Percentiles rank a stretch among this genome's conserved stretches.
phyloP scores from a whole-genome alignment of 768 basidiomycete genomes.

The Lentinula raphanica region DNA sequence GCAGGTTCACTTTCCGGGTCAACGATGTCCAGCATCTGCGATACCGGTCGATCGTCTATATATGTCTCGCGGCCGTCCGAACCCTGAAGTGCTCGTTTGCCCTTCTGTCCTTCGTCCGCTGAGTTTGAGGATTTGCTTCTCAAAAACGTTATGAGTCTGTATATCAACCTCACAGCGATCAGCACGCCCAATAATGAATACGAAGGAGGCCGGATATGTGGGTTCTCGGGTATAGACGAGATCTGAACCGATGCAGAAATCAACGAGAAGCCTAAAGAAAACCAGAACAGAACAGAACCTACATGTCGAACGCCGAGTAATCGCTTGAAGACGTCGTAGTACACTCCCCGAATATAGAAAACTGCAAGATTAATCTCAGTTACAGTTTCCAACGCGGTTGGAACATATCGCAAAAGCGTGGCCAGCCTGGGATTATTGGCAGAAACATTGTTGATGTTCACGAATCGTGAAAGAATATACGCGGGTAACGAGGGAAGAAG shows the following conservation, averaged over 20 bases:
- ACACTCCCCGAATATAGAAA: slow-evolving; percentile 78
- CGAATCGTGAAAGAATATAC: slow-evolving; percentile 54
- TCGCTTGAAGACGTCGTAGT: slow-evolving; percentile 69
- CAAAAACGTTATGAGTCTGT: slow-evolving; percentile 51
- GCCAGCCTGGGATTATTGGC: slow-evolving; percentile 31
- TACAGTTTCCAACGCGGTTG: slow-evolving; percentile 47
- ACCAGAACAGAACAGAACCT: slow-evolving; percentile 9
- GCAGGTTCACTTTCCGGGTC: slow-evolving; percentile 50
- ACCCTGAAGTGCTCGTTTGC: slow-evolving; percentile 21
- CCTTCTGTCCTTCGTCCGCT: slow-evolving; percentile 26
- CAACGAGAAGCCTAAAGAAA: background rate
- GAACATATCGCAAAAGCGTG: slow-evolving; percentile 34
- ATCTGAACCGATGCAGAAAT: slow-evolving; percentile 39
- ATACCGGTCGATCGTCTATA: slow-evolving; percentile 60
- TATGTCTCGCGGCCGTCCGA: slow-evolving; percentile 30
- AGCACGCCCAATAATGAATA: slow-evolving; percentile 83
- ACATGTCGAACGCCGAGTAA: slow-evolving; percentile 69
- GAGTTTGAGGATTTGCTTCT: slow-evolving; percentile 16
- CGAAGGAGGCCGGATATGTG: slow-evolving; percentile 71
- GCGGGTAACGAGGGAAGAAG: slow-evolving; percentile 62
- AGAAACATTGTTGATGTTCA: slow-evolving; percentile 29
- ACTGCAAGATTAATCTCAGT: slow-evolving; percentile 73
- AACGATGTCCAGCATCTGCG: slow-evolving; percentile 44
- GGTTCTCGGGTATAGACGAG: slow-evolving; percentile 68
- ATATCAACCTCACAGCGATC: slow-evolving; percentile 55